Conservation (phyloP, 306 rosid genomes). For the Quercus variabilis region DNA sequence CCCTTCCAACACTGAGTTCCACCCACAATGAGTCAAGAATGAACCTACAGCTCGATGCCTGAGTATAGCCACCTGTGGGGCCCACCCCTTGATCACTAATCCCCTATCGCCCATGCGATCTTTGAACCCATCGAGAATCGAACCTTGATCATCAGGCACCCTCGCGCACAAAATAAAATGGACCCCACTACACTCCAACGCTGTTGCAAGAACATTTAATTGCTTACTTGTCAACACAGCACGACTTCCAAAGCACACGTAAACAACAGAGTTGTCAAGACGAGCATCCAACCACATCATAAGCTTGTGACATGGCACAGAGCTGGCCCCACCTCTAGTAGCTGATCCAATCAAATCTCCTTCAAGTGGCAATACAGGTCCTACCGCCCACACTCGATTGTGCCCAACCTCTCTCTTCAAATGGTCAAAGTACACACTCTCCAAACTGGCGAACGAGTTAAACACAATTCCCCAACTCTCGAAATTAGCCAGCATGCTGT, state of each 20-base stretch:
- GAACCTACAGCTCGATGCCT: slow-evolving; percentile 41
- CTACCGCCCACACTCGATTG: no score
- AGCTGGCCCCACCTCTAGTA: no score
- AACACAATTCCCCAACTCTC: no score
- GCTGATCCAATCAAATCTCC: no score
- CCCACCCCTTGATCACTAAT: slow-evolving; percentile 40
- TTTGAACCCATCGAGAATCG: slow-evolving; percentile 2
- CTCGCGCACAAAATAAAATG: slow-evolving; percentile 17
- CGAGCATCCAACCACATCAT: slow-evolving; percentile 34
- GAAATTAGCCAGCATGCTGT: not conserved
- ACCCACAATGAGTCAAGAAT: slow-evolving; percentile 55
- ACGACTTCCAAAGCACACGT: slow-evolving; percentile 50
- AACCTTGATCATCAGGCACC: not conserved
- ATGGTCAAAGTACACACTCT: no score
- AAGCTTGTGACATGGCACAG: not conserved
- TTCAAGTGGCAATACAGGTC: no score
- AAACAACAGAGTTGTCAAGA: slow-evolving; percentile 21
- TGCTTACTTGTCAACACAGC: slow-evolving; percentile 22
- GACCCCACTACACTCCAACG: slow-evolving; percentile 35
- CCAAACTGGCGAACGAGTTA: no score
- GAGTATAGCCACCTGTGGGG: slow-evolving; percentile 40
- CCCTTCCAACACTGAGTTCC: slow-evolving; percentile 58
- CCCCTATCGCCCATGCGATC: slow-evolving; percentile 28
- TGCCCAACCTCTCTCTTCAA: no score
- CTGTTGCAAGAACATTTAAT: slow-evolving; percentile 25